Base-by-base conservation (phyloP, 495 filamentous ascomycete genomes). In the Neurospora tetrasperma region DNA sequence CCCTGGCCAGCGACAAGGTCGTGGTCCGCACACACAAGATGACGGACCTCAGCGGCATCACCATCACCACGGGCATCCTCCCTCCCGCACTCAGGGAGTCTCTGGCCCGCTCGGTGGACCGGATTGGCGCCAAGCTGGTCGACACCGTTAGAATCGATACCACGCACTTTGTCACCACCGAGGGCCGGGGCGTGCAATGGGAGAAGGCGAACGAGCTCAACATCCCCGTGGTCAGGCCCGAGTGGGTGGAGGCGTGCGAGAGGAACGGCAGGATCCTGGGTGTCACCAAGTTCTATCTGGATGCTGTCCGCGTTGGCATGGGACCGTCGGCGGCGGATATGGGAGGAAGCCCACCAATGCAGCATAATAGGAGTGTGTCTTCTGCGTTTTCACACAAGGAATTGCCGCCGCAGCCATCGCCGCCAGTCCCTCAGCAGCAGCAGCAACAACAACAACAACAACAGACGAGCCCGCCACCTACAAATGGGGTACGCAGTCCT, bases 101-200 rank as follows among this genome's bases (percentile, higher is more conserved):
- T 54, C 87, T 99, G 1, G 83, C 87, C 27, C 86, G 85, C 23
- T 91, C 94, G 4, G 85, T 97, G 27, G 90, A 97, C 75, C 87
- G 94, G 71, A 97, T 99, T 73, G 96, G 96, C 43, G 96, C 93
- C 54, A 97, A 96, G 83, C 83, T 98, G 71, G 91, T 93, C 69
- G 96, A 98, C 75, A 86, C 88, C 3, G 96, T 99, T 40, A 87
- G 95, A 71, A 98, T 99, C 73, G 96, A 99, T 77, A 99, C 96
- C 4, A 99, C 96, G 18, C 96, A 99, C 82, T 99, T 98, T 80
- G 94, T 99, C 69, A 98, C 95, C 75, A 95, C 92, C n/a, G 96
- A 99, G 79, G 95, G 95, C 3, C 85, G 94, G 20, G 96, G 96
- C 10, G 86, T 91, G 66, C 85, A 89, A 31, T 99, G 96, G 96